Base-by-base conservation (phyloP, 441 rosid species). In the Daphne laureola region DNA sequence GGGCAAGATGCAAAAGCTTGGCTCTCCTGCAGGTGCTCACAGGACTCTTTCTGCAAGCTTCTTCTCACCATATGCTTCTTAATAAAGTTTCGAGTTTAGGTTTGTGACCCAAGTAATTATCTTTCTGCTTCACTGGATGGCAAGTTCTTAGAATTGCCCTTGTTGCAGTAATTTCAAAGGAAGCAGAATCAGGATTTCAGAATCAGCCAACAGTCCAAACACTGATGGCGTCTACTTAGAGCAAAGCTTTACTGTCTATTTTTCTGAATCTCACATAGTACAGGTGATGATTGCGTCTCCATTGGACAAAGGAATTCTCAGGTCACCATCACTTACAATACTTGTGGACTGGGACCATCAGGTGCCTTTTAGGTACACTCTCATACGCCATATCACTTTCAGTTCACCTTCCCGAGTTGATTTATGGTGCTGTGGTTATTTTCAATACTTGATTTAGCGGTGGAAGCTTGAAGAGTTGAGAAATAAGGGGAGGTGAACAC, bases 101-200 rank as follows among this genome's bases (percentile, higher is more conserved):
- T 7, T 23, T 31, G 23, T 21, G 4, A 35, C 44, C 44, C 48
- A 23, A 8, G 17, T 62, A 12, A n/a, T n/a, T 9, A 12, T 41
- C 46, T 17, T 3, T 35, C 8, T 38, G 48, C 27, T 14, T 84
- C 84, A 16, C 46, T 77, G 67, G 73, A 79, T 38, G 78, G 88
- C 79, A 78, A 79, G 68, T 76, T 74, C 70, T 81, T 84, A 49
- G 84, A 84, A 70, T 82, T 14, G 84, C 79, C 43, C 59, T 80
- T 49, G 87, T 43, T 79, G 86, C 43, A 70, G 51, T 42, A 68
- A 78, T 62, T 76, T 76, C 63, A 78, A 66, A 75, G 81, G 79
- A 11, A 76, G 75, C 49, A 47, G 73, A 55, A 67, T 74, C 26
- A 73, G 56, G 61, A 62, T 71, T 35, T 71, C 76, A 4, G 91